Evolutionary conservation across 2,329 filamentous ascomycete genomes (phyloP), one percentile per base, ranked within the genome.

Genomic region (Fusarium praegraminearum): DNA sequence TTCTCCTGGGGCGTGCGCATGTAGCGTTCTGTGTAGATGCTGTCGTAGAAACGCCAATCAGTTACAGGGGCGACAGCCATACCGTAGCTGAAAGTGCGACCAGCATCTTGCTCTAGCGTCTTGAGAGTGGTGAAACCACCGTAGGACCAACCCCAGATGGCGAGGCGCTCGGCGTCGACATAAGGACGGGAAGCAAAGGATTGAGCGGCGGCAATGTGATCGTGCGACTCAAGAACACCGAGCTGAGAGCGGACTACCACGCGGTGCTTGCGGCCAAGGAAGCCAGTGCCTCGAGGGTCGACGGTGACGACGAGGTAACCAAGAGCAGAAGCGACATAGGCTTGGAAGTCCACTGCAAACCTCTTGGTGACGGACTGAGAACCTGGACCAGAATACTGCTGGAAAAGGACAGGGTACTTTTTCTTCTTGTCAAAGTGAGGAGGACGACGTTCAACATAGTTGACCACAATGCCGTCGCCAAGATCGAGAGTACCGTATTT

Each of bases 1-100:
- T 99, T 99, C 76, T 92, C 85, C 77, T 97, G 90, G 3, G 96
- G 96, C 1, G 91, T 97, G 76, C 94, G 91, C 97, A 99, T 99
- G 81, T 98, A 99, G 36, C 96, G 90, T 81, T 98, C 94, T 0
- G 94, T 97, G 83, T 98, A 98, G 75, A 98, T 90, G 62, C 90
- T 93, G 81, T 98, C 93, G 81, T 99, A 99, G 81, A 92, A 97
- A 60, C 92, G 87, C 96, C 96, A 99, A 80, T 99, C 94, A 0
- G 95, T 98, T n/a, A 99, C 96, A 20, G 96, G 96, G 2, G 96
- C 96, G 53, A 99, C 97, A 9, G 97, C 94, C 92, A 99, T 97
- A 73, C 96, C 97, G 78, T 99, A 99, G 69, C 90, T 90, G 83
- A 98, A 99, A 0, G 94, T 98, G 76, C 89, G 79, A 7, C 97